These are phyloP conservation scores for Candida taoyuanica DNA, from an alignment of 805 yeast genomes.

Conservation along the genomic window DNA sequence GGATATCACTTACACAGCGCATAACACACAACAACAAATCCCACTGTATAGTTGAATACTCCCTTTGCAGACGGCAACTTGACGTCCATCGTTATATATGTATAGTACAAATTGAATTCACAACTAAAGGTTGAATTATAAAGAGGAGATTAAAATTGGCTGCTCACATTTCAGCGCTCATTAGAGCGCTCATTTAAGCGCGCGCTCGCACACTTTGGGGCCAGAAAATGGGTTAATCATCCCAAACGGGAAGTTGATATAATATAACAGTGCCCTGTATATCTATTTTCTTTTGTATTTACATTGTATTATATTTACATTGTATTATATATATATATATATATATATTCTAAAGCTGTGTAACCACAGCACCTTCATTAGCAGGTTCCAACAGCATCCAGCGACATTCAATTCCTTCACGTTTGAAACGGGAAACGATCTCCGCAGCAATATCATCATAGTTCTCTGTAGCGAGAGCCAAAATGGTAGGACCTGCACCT, in stretches of 20 bases:
- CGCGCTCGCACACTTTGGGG: too few species aligned
- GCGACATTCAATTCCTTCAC: slow-evolving; percentile 62
- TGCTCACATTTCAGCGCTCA: too few species aligned
- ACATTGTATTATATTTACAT: too few species aligned
- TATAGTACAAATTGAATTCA: too few species aligned
- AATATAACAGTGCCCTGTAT: too few species aligned
- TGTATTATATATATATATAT: too few species aligned
- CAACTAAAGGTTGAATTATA: too few species aligned
- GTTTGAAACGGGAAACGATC: slow-evolving; percentile 63
- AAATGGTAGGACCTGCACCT: slow-evolving; percentile 97
- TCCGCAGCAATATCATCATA: slow-evolving; percentile 78
- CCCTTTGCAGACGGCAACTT: slow-evolving; percentile 18
- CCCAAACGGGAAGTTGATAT: too few species aligned
- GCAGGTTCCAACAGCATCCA: slow-evolving; percentile 89
- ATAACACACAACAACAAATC: slow-evolving; percentile 18
- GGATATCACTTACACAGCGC: slow-evolving; percentile 29
- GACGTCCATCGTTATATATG: slow-evolving; percentile 11
- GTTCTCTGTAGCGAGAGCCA: slow-evolving; percentile 87
- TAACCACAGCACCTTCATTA: slow-evolving; percentile 74
- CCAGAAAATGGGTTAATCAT: too few species aligned
- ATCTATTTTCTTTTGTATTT: too few species aligned
- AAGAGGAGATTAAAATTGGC: too few species aligned
- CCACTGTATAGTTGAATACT: slow-evolving; percentile 17
- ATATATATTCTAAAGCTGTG: slow-evolving; percentile 21
- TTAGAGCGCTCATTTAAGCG: too few species aligned